Percentiles rank a stretch among this genome's conserved stretches.
Evolutionary conservation across 176 grass and related monocot species (phyloP).

Genomic region (Raddia distichophylla): DNA sequence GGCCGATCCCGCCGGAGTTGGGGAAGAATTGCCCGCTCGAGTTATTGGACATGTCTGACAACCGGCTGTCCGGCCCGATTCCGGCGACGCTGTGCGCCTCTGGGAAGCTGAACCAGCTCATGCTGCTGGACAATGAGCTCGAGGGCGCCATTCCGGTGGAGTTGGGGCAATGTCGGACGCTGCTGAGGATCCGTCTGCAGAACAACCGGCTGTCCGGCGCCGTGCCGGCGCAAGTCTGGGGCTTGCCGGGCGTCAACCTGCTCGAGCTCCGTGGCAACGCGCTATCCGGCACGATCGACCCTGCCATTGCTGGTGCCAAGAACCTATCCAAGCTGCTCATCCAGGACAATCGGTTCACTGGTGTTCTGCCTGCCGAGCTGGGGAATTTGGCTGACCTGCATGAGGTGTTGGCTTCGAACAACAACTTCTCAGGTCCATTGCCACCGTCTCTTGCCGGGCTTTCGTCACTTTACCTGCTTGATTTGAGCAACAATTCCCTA

Average conservation of each 20-base stretch:
- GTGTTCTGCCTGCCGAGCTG: constrained; percentile 63
- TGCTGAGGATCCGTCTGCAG: constrained; percentile 58
- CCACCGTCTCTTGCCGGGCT: constrained; percentile 41
- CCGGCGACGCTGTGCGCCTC: constrained; percentile 57
- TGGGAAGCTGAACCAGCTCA: constrained; percentile 56
- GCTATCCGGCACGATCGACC: constrained; percentile 62
- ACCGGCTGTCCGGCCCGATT: constrained; percentile 67
- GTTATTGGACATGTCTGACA: constrained; percentile 67
- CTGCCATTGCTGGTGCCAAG: constrained; percentile 55
- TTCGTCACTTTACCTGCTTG: constrained; percentile 40
- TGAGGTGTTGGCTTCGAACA: constrained; percentile 60
- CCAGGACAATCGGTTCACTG: constrained; percentile 68
- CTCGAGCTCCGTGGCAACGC: constrained; percentile 69
- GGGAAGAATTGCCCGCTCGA: constrained; percentile 64
- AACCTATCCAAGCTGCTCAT: constrained; percentile 63
- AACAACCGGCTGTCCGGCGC: constrained; percentile 66
- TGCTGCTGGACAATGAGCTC: constrained; percentile 71
- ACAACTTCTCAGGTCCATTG: constrained; percentile 59
- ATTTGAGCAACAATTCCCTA: constrained; percentile 73
- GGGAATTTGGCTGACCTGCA: constrained; percentile 47
- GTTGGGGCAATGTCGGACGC: constrained; percentile 60
- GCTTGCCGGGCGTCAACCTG: constrained; percentile 53
- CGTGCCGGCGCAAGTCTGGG: constrained; percentile 70
- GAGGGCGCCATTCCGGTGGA: constrained; percentile 61
- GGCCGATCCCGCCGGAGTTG: constrained; percentile 60